phyloP scores from a whole-genome alignment of 768 basidiomycete species.

The Trichaptum fuscoviolaceum region DNA sequence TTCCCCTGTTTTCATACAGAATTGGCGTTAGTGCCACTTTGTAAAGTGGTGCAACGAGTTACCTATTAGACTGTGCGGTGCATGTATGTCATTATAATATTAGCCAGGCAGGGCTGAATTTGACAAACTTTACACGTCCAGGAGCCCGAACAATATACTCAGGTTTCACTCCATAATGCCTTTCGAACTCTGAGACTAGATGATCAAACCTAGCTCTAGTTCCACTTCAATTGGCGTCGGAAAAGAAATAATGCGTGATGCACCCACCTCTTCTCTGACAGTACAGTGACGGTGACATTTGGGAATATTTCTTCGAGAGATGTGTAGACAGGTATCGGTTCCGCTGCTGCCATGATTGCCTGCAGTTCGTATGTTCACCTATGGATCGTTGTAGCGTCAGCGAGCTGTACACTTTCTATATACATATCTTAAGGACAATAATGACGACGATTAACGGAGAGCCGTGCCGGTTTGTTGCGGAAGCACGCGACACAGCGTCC shows the following conservation, averaged over 20 bases:
- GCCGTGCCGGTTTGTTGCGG: neutral
- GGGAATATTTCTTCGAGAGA: conserved; percentile 52
- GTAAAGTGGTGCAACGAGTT: conserved; percentile 4
- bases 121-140: conserved; percentile 68
- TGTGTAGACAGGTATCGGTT: conserved; percentile 57
- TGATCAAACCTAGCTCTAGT: conserved; percentile 51
- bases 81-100: neutral
- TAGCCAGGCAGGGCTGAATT: neutral
- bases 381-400: too few relatives aligned
- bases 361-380: too few relatives aligned
- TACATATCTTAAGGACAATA: too few relatives aligned
- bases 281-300: conserved; percentile 40
- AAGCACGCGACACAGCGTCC: neutral
- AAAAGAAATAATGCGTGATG: neutral
- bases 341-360: conserved; percentile 45
- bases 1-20: conserved; percentile 45
- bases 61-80: conserved; percentile 30
- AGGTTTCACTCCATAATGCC: conserved; percentile 60
- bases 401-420: neutral
- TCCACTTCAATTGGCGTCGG: neutral
- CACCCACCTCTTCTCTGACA: conserved; percentile 42
- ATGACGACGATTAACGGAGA: neutral
- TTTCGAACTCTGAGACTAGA: conserved; percentile 55
- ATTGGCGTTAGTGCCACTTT: conserved; percentile 1
- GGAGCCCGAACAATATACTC: conserved; percentile 72